Conservation (phyloP, 257 asterid species). For the Ligustrum vulgare region DNA sequence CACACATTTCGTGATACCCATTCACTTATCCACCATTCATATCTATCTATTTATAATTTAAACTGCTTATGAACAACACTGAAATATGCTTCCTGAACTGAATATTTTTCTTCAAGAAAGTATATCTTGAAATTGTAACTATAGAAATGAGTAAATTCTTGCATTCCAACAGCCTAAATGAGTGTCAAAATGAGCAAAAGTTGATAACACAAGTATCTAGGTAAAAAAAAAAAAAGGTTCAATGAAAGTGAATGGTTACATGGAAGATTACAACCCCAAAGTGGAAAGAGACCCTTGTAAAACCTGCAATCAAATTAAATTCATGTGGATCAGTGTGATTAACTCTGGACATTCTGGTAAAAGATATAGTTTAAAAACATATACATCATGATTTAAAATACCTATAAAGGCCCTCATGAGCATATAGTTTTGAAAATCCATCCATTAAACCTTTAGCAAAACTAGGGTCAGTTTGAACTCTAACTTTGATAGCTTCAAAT, state of each 20-base stretch:
- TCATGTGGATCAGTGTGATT: constrained; percentile 11
- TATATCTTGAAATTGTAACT: constrained; percentile 1
- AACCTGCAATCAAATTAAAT: constrained; percentile 45
- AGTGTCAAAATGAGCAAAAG: background rate
- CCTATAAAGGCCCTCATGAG: constrained; percentile 61
- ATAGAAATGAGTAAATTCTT: background rate
- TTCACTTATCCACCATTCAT: too few relatives aligned
- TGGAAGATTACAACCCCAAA: constrained; percentile 84
- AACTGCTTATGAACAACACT: too few relatives aligned
- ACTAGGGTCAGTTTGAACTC: constrained; percentile 55
- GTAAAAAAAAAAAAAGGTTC: background rate
- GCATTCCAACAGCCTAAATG: constrained; percentile 1
- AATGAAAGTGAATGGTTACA: constrained; percentile 40
- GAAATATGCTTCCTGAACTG: background rate
- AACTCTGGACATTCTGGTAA: background rate
- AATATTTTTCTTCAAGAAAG: constrained; percentile 5
- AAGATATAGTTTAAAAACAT: background rate
- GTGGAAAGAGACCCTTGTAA: constrained; percentile 69
- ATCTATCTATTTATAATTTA: too few relatives aligned
- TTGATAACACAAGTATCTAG: background rate
- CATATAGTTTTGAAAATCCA: constrained; percentile 67
- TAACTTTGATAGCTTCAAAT: constrained; percentile 73
- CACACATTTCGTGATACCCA: too few relatives aligned
- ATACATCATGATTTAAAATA: constrained; percentile 14
- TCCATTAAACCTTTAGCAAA: constrained; percentile 67